These are phyloP conservation scores for Phoenix dactylifera DNA, from an alignment of 176 grass and related monocot genomes.

Conservation along the genomic window DNA sequence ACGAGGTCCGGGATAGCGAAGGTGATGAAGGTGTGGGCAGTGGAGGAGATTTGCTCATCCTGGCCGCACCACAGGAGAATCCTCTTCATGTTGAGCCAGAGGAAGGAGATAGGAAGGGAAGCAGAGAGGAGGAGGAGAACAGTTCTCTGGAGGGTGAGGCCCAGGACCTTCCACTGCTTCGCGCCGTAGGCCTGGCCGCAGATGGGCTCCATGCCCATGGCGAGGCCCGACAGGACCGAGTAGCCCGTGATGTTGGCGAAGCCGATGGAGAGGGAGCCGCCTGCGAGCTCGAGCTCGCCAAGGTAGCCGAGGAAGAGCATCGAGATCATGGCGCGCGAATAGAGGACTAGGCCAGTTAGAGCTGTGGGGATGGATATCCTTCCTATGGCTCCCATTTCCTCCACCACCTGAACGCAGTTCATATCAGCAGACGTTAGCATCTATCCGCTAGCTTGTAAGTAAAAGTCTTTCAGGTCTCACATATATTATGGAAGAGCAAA, in stretches of 20 bases:
- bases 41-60: conserved; percentile 47
- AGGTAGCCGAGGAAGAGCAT: conserved; percentile 85
- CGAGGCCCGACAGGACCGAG: conserved; percentile 75
- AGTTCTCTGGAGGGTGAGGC: conserved; percentile 72
- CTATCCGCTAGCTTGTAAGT: too few relatives aligned
- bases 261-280: conserved; percentile 70
- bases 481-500: background rate
- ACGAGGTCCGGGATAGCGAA: conserved; percentile 61
- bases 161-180: conserved; percentile 48
- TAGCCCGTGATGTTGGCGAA: conserved; percentile 98
- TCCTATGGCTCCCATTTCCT: conserved; percentile 68
- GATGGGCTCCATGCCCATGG: conserved; percentile 95
- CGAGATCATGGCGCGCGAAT: conserved; percentile 84
- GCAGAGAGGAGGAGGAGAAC: conserved; percentile 63
- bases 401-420: conserved; percentile 46
- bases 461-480: background rate
- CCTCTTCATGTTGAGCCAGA: conserved; percentile 36
- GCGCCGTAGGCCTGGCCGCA: conserved; percentile 94
- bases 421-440: background rate
- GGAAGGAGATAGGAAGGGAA: conserved; percentile 50
- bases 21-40: conserved; percentile 59
- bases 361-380: conserved; percentile 68
- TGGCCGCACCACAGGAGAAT: conserved; percentile 52
- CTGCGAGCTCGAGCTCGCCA: conserved; percentile 72
- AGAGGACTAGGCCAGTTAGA: conserved; percentile 75